Conservation (phyloP, 208 protist genomes). For the Naegleria gruberi region DNA sequence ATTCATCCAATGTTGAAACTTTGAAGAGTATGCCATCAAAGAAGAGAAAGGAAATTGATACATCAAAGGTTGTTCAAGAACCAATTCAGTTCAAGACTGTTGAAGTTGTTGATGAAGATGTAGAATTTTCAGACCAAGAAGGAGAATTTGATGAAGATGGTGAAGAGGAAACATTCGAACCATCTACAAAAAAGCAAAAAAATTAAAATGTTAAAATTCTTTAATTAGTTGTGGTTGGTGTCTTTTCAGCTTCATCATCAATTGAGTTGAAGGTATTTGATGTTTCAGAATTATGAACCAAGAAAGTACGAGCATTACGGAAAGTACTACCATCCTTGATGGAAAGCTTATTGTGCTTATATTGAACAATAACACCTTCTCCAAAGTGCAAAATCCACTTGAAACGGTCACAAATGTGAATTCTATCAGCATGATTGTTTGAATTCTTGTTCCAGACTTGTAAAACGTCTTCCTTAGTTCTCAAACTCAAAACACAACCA, state of each 20-base stretch:
- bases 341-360: conserved; percentile 12
- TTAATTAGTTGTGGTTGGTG: not conserved
- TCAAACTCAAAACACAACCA: not conserved
- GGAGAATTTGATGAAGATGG: not conserved
- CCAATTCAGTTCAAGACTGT: not conserved
- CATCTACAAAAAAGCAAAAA: not conserved
- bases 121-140: not conserved
- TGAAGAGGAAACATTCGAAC: not conserved
- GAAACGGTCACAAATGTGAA: not conserved
- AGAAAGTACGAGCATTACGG: not conserved
- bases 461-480: conserved; percentile 9
- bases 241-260: not conserved
- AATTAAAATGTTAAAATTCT: not conserved
- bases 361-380: not conserved
- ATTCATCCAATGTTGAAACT: not conserved
- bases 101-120: not conserved
- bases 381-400: conserved; percentile 13
- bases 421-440: not conserved
- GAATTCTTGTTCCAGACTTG: not conserved
- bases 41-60: not conserved
- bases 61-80: not conserved
- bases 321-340: conserved; percentile 15
- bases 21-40: not conserved
- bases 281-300: not conserved
- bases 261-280: not conserved